Evolutionary conservation across 495 filamentous ascomycete species (phyloP), one percentile per base, ranked within the genome.

Genomic region (Pseudevernia furfuracea): DNA sequence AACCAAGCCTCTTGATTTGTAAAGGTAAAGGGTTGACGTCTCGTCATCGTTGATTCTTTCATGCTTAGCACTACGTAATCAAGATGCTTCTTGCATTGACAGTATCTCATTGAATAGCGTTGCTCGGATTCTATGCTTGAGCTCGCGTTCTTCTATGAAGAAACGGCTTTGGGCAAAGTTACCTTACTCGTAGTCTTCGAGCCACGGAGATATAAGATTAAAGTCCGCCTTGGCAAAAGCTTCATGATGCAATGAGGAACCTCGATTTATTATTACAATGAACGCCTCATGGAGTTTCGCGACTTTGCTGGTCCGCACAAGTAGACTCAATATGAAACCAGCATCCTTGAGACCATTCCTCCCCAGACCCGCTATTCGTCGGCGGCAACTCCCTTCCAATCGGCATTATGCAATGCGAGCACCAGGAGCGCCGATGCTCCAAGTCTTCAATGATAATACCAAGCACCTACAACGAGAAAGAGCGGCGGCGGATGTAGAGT

Each of bases 381-480:
- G 68, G 58, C 65, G 64, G 10, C 60, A 43, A 32, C 25, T 11
- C 14, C 39, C 34, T 30, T 57, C 36, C 37, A 21, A 5, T 7
- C 52, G 61, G 17, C 72, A 23, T 49, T 96, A 95, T 76, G 91
- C 91, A 52, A 83, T 87, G 68, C 87, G 90, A 77, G 81, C 86
- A 36, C 80, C 90, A 9, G 88, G 89, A 53, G 83, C 84, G 25
- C 89, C 92, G 44, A 80, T 85, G 60, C 81, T 92, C 62, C 85
- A 97, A 70, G 89, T 99, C 75, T 99, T 99, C 87, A 92, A 94
- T 75, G 83, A 85, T 56, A 82, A 83, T 58, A 83, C 84, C 23
- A 99, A 99, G 80, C 89, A 87, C 74, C 77, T 94, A 30, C 95
- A 99, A 71, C 91, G 89, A 71, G 91, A 97, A 74, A 85, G 94